Conservation (phyloP, 257 asterid genomes). For the Scutellaria baicalensis region DNA sequence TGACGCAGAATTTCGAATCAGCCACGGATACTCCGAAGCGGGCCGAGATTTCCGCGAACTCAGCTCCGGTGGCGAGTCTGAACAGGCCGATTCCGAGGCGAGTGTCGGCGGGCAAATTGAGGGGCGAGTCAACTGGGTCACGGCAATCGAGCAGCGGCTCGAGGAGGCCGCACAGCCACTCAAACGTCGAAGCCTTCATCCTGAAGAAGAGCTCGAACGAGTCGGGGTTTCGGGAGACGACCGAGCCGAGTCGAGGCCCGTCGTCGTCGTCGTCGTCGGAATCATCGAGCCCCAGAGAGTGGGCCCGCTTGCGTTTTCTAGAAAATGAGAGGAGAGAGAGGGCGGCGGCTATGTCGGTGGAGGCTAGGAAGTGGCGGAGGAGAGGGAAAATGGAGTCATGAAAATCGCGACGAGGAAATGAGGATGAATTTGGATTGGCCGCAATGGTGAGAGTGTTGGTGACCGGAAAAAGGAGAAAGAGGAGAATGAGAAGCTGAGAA, state of each 20-base stretch:
- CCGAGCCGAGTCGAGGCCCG: conserved; percentile 12
- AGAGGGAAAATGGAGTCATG: conserved; percentile 22
- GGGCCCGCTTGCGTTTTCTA: conserved; percentile 56
- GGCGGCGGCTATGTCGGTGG: conserved; percentile 43
- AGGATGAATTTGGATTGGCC: background rate
- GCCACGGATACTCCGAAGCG: conserved; percentile 50
- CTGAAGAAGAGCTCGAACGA: conserved; percentile 45
- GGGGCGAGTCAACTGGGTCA: conserved; percentile 70
- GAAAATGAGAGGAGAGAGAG: conserved; percentile 30
- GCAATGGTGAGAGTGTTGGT: conserved; percentile 14
- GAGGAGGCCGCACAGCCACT: conserved; percentile 80
- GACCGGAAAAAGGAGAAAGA: conserved; percentile 38
- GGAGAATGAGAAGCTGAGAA: conserved; percentile 40
- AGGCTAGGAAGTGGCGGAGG: conserved; percentile 45
- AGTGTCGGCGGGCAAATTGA: conserved; percentile 46
- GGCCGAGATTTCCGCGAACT: conserved; percentile 38
- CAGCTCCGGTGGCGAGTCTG: conserved; percentile 70
- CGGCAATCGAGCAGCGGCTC: conserved; percentile 88
- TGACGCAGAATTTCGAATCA: conserved; percentile 55
- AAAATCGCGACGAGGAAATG: conserved; percentile 12
- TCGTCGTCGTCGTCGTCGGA: conserved; percentile 18
- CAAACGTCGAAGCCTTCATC: conserved; percentile 64
- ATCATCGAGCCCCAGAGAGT: conserved; percentile 2
- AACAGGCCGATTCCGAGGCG: conserved; percentile 81
- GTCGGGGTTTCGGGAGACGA: conserved; percentile 41